Evolutionary conservation across 139 green algal genomes (phyloP).

Genomic region (Chlamydomonas asymmetrica): DNA sequence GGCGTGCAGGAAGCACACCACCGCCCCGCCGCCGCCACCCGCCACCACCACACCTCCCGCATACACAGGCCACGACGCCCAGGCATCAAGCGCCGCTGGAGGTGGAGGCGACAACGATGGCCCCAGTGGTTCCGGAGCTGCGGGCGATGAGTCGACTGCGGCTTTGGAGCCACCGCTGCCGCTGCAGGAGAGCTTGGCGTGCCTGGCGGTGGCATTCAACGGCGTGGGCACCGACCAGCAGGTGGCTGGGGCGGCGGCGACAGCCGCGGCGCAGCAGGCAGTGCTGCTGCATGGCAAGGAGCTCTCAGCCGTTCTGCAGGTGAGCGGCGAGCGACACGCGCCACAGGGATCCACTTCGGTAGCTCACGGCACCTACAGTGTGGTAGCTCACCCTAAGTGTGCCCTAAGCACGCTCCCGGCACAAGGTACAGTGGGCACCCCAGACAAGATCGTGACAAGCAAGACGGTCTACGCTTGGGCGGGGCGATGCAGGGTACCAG

Average conservation of each 20-base stretch:
- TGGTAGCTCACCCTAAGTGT: too few relatives aligned
- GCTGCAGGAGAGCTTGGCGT: conserved; percentile 10
- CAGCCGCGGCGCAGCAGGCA: background rate
- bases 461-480: too few relatives aligned
- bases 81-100: background rate
- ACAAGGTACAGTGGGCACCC: too few relatives aligned
- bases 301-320: too few relatives aligned
- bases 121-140: too few relatives aligned
- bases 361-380: too few relatives aligned
- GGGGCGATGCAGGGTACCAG: too few relatives aligned
- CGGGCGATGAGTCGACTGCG: background rate
- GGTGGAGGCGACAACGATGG: background rate
- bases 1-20: background rate
- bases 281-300: too few relatives aligned
- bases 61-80: background rate
- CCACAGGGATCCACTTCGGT: too few relatives aligned
- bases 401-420: too few relatives aligned
- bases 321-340: too few relatives aligned
- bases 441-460: too few relatives aligned
- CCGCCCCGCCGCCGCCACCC: background rate
- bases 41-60: background rate
- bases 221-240: background rate
- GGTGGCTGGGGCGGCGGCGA: background rate
- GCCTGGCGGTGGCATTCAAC: conserved; percentile 17
- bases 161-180: conserved; percentile 12